Conservation (phyloP, 1,284 basidiomycete genomes). For the Cryptococcus sp. region DNA sequence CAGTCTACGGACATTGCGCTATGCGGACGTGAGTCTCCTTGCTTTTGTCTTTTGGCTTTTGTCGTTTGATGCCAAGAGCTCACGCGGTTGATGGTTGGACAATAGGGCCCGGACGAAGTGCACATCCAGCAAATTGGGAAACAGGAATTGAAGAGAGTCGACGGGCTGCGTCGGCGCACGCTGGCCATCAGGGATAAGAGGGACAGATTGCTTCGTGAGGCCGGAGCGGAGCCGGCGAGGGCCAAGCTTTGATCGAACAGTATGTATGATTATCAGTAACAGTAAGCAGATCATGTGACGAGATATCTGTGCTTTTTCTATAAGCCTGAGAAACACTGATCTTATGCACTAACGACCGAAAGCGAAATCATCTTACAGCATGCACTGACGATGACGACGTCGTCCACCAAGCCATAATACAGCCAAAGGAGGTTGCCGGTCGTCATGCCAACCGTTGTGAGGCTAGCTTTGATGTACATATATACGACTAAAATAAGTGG, state of each 20-base stretch:
- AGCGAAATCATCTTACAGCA: too few species aligned
- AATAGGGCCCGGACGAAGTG: constrained; percentile 86
- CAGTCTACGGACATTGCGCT: constrained; percentile 78
- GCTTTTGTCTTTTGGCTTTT: constrained; percentile 17
- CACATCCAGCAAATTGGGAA: constrained; percentile 94
- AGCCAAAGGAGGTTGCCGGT: too few species aligned
- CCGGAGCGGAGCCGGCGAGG: constrained; percentile 3
- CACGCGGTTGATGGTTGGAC: constrained; percentile 13
- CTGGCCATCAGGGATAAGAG: constrained; percentile 25
- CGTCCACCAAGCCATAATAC: too few species aligned
- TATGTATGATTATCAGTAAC: too few species aligned
- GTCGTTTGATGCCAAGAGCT: constrained; percentile 8
- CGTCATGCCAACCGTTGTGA: too few species aligned
- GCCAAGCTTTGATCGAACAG: constrained; percentile 10
- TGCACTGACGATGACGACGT: too few species aligned
- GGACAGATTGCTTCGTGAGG: constrained; percentile 20
- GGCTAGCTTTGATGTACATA: too few species aligned
- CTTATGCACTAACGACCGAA: too few species aligned
- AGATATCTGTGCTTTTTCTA: too few species aligned
- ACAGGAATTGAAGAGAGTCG: constrained; percentile 66
- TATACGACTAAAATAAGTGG: too few species aligned
- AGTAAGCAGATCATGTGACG: too few species aligned
- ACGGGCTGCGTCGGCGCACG: constrained; percentile 26
- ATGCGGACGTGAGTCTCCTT: constrained; percentile 76
- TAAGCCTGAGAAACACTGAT: too few species aligned